Conservation (phyloP, 345 rosid species). For the Citrus inodora region DNA sequence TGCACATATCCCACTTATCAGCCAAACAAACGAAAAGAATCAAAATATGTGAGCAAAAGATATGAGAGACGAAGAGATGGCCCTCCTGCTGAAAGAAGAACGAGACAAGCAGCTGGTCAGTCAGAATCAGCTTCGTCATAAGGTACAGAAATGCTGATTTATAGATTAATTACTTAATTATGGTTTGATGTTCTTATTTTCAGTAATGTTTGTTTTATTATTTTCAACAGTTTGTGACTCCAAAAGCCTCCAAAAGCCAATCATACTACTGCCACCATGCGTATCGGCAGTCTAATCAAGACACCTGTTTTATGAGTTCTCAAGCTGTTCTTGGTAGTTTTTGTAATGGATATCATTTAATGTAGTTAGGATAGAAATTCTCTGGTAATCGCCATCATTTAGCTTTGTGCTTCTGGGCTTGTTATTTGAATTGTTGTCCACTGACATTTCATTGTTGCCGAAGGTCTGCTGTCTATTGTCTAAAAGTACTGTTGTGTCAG, state of each 20-base stretch:
- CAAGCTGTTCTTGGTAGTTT: neutral
- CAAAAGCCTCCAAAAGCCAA: neutral
- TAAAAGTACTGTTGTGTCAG: neutral
- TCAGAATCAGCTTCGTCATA: constrained; percentile 52
- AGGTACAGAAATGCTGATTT: constrained; percentile 3
- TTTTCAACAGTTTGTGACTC: neutral
- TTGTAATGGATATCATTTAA: neutral
- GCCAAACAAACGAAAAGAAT: constrained; percentile 64
- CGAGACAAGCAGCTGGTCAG: constrained; percentile 45
- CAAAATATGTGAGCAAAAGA: constrained; percentile 59
- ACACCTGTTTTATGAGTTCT: neutral
- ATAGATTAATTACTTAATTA: neutral
- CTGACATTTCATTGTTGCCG: neutral
- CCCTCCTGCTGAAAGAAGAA: constrained; percentile 67
- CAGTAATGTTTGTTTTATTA: neutral
- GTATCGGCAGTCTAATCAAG: neutral
- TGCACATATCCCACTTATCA: constrained; percentile 93
- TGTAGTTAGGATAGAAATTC: neutral
- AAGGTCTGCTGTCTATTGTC: neutral
- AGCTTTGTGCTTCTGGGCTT: neutral
- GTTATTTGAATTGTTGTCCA: neutral
- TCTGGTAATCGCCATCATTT: neutral
- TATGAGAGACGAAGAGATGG: constrained; percentile 87
- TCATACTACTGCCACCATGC: neutral
- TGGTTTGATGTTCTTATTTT: neutral